These are phyloP conservation scores for Sicyos baderoa DNA, from an alignment of 306 rosid genomes.

Conservation along the genomic window DNA sequence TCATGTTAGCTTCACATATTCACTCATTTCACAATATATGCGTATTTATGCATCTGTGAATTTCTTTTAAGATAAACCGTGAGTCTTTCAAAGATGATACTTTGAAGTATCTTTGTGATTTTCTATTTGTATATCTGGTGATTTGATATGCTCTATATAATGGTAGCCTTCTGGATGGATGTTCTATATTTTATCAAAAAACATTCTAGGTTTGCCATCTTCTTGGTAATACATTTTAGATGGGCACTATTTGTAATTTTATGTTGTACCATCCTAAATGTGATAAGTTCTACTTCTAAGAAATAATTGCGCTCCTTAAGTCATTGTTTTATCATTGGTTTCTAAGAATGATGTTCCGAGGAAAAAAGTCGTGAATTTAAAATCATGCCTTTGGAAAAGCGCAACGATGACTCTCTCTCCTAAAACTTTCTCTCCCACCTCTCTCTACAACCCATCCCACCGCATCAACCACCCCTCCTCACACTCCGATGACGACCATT, in stretches of 20 bases:
- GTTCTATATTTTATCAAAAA: neutral
- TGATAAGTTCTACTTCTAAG: neutral
- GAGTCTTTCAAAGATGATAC: neutral
- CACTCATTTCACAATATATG: neutral
- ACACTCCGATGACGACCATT: too few species aligned
- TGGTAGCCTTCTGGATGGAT: neutral
- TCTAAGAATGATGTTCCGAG: neutral
- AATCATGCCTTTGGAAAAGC: neutral
- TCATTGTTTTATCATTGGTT: neutral
- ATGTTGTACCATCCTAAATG: neutral
- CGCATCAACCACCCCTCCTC: too few species aligned
- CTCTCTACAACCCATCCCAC: too few species aligned
- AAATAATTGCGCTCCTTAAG: neutral
- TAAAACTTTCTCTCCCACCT: too few species aligned
- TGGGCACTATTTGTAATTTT: neutral
- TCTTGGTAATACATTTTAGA: neutral
- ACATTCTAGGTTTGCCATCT: neutral
- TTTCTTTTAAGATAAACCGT: neutral
- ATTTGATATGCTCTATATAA: neutral
- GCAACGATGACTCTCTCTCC: too few species aligned
- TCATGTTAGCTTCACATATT: slow-evolving; percentile 16
- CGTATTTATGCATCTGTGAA: neutral
- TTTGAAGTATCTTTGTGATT: neutral
- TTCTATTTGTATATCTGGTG: neutral
- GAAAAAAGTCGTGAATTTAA: neutral